Evolutionary conservation across 2,329 filamentous ascomycete species (phyloP).

Genomic region (Cladosporium cucumerinum): DNA sequence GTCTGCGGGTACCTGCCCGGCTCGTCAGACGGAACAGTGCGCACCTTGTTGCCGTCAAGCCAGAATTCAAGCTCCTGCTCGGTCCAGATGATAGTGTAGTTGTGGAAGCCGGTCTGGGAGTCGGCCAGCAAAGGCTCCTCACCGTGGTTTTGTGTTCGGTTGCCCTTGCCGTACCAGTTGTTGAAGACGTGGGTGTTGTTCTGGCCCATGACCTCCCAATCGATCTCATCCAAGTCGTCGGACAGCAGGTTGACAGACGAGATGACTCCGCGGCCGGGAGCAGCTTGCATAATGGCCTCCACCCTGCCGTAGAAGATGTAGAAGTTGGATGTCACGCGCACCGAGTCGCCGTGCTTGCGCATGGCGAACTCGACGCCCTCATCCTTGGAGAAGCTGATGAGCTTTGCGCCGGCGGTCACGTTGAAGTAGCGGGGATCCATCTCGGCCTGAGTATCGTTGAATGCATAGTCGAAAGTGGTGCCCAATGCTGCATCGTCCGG

Average conservation of each 20-base stretch:
- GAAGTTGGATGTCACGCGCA: conserved; percentile 74
- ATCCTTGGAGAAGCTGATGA: conserved; percentile 52
- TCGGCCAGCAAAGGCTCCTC: conserved; percentile 56
- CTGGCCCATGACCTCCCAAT: conserved; percentile 77
- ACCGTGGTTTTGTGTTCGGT: conserved; percentile 60
- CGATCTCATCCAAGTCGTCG: conserved; percentile 81
- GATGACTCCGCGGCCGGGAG: conserved; percentile 71
- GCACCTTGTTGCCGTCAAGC: conserved; percentile 64
- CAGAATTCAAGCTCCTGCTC: conserved; percentile 63
- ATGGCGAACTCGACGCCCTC: conserved; percentile 69
- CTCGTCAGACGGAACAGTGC: conserved; percentile 53
- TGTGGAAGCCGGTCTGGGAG: conserved; percentile 60
- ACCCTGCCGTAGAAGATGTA: conserved; percentile 84
- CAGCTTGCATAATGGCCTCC: conserved; percentile 74
- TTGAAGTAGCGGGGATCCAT: conserved; percentile 36
- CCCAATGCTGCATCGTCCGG: conserved; percentile 69
- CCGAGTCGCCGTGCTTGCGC: conserved; percentile 65
- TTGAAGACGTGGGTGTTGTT: conserved; percentile 61
- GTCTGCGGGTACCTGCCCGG: conserved; percentile 63
- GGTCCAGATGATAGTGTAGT: conserved; percentile 71
- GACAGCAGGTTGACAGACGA: conserved; percentile 80
- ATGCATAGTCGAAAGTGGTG: conserved; percentile 58
- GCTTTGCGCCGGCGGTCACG: conserved; percentile 62
- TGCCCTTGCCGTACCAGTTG: conserved; percentile 76
- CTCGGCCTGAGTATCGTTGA: conserved; percentile 58